phyloP scores from a whole-genome alignment of 805 yeast genomes.

The Wickerhamiella slavikovae region DNA sequence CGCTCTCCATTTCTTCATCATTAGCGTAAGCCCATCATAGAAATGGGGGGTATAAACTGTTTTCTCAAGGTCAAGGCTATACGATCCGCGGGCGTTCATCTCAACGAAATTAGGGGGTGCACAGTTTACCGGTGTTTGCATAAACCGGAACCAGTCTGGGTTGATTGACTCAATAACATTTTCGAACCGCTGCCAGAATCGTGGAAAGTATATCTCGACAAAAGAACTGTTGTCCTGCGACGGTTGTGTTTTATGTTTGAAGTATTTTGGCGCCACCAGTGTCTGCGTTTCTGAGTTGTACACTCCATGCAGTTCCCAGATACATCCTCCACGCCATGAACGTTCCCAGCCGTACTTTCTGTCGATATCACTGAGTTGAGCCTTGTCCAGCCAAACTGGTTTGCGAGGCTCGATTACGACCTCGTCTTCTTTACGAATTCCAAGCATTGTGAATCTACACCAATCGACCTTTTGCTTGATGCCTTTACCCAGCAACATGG shows the following conservation, averaged over 20 bases:
- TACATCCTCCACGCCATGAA: slow-evolving; percentile 62
- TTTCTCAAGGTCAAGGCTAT: slow-evolving; percentile 17
- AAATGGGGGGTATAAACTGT: slow-evolving; percentile 65
- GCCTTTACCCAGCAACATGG: slow-evolving; percentile 65
- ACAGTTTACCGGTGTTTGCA: slow-evolving; percentile 68
- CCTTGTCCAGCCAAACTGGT: slow-evolving; percentile 34
- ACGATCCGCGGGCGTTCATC: slow-evolving; percentile 26
- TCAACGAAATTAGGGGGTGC: slow-evolving; percentile 46
- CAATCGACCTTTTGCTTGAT: slow-evolving; percentile 42
- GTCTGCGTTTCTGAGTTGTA: slow-evolving; percentile 34
- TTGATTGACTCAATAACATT: slow-evolving; percentile 25
- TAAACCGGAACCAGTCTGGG: slow-evolving; percentile 31
- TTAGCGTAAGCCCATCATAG: slow-evolving; percentile 83
- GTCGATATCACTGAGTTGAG: slow-evolving; percentile 29
- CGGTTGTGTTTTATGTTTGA: slow-evolving; percentile 14
- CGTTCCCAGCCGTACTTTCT: slow-evolving; percentile 51
- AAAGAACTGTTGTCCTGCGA: slow-evolving; percentile 22
- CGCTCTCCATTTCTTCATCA: slow-evolving; percentile 72
- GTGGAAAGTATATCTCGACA: slow-evolving; percentile 41
- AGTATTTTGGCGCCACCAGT: slow-evolving; percentile 27
- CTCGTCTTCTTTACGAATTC: slow-evolving; percentile 48
- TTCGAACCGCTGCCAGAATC: slow-evolving; percentile 35
- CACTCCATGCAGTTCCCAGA: slow-evolving; percentile 63
- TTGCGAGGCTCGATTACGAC: slow-evolving; percentile 46
- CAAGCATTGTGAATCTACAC: slow-evolving; percentile 51